Evolutionary conservation across 192 early-diverging fungal genomes (phyloP).

Genomic region (Linnemannia exigua): DNA sequence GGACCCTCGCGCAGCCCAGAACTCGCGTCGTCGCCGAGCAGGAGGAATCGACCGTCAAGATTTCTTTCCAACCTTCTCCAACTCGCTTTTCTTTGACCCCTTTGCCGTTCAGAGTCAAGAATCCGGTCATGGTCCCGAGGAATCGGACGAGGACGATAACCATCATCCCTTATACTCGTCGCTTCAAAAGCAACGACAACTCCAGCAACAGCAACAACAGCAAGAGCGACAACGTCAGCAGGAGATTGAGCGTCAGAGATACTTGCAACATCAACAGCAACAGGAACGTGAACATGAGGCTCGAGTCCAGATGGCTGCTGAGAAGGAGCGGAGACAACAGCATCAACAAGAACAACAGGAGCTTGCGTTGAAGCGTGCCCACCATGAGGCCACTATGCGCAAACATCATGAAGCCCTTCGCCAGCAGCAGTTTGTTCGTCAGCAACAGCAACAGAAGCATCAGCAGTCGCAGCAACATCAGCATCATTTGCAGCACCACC

Average conservation of each 20-base stretch:
- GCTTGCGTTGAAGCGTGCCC: neutral
- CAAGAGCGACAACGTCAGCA: conserved; percentile 14
- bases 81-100: conserved; percentile 25
- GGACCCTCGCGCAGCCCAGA: conserved; percentile 12
- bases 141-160: neutral
- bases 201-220: conserved; percentile 9
- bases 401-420: neutral
- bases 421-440: neutral
- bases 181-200: conserved; percentile 2
- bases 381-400: neutral
- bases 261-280: neutral
- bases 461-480: neutral
- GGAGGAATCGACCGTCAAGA: conserved; percentile 20
- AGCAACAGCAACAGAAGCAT: conserved; percentile 13
- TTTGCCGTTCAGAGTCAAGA: conserved; percentile 1
- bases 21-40: neutral
- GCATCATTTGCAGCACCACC: neutral
- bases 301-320: neutral
- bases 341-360: neutral
- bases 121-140: neutral
- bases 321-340: neutral
- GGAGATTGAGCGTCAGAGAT: conserved; percentile 11
- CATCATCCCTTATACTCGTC: neutral
- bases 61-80: conserved; percentile 43
- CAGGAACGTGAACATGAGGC: neutral